Evolutionary conservation across 2,329 filamentous ascomycete species (phyloP), one percentile per base, ranked within the genome.

Genomic region (Paracorniculantispora psalliotae): DNA sequence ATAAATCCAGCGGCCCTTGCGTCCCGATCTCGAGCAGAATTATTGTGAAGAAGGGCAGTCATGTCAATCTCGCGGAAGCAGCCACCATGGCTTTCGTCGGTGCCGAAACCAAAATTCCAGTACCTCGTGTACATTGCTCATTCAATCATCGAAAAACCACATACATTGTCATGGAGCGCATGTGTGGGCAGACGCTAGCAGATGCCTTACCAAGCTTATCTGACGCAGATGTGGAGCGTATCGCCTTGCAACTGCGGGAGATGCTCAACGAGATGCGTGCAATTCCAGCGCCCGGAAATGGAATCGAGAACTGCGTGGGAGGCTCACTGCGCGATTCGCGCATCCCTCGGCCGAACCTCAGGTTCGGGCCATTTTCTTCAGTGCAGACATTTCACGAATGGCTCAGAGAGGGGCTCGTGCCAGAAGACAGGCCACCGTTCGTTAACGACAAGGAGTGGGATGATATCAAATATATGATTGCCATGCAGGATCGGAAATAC

Each of bases 311-410:
- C 55, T 67, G 65, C 37, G 49, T 61, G 1, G 67, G 68, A 2
- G 67, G 68, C 1, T 67, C 70, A 0, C 59, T 71, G 7, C 61
- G 51, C 19, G 67, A 71, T 53, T 51, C 60, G 25, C 66, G 67
- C 25, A 65, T 71, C 33, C 66, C 67, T 0, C 57, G 56, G 0
- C 49, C 53, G 0, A 48, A 59, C 3, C 60, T 65, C 0, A 48
- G 67, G 23, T 67, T 68, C 41, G 73, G 72, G 0, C 73, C 73
- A 0, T 75, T 75, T 55, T 57, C 61, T 37, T 67, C 66, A 0
- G 64, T 67, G 1, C 64, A 67, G 1, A 68, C 67, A 9, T 75
- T 75, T 35, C 72, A 75, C 57, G 23, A 21, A 21, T 69, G 67
- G 65, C 61, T 76, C 67, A 25, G 35, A 46, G 56, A 63, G 61